These are phyloP conservation scores for Lactarius psammicola DNA, from an alignment of 768 basidiomycete genomes.

Conservation along the genomic window DNA sequence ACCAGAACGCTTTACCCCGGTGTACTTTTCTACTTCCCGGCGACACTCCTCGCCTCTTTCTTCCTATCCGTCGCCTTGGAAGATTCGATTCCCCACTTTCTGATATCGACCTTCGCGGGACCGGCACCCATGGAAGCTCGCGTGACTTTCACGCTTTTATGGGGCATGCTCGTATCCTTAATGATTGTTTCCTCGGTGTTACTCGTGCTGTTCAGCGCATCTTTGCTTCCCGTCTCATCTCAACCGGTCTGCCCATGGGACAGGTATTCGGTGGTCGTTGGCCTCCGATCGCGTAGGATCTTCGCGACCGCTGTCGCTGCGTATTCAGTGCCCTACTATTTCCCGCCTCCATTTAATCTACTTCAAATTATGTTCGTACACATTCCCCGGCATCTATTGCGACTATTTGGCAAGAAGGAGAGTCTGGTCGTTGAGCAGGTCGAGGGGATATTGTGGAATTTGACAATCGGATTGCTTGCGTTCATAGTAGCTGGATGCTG, in stretches of 20 bases:
- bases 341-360: slow-evolving; percentile 55
- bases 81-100: slow-evolving; percentile 33
- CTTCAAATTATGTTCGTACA: slow-evolving; percentile 33
- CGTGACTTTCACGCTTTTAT: slow-evolving; percentile 42
- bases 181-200: slow-evolving; percentile 39
- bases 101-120: slow-evolving; percentile 17
- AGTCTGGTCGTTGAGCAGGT: slow-evolving; percentile 21
- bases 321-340: slow-evolving; percentile 41
- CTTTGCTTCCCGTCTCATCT: slow-evolving; percentile 23
- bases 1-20: slow-evolving; percentile 41
- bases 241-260: slow-evolving; percentile 42
- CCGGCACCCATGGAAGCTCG: slow-evolving; percentile 50
- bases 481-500: slow-evolving; percentile 29
- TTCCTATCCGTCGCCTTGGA: slow-evolving; percentile 50
- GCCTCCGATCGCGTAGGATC: slow-evolving; percentile 44
- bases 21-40: slow-evolving; percentile 49
- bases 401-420: slow-evolving; percentile 30
- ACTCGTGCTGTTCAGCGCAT: slow-evolving; percentile 35
- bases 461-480: slow-evolving; percentile 42
- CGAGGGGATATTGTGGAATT: slow-evolving; percentile 44
- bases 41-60: slow-evolving; percentile 43
- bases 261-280: slow-evolving; percentile 44
- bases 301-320: slow-evolving; percentile 40
- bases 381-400: slow-evolving; percentile 24
- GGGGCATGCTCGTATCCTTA: slow-evolving; percentile 37